A percentile compares a stretch with the other conserved stretches of the same genome.
phyloP scores from a whole-genome alignment of 352 stramenopile species.

The Stephanocyclus meneghinianus region DNA sequence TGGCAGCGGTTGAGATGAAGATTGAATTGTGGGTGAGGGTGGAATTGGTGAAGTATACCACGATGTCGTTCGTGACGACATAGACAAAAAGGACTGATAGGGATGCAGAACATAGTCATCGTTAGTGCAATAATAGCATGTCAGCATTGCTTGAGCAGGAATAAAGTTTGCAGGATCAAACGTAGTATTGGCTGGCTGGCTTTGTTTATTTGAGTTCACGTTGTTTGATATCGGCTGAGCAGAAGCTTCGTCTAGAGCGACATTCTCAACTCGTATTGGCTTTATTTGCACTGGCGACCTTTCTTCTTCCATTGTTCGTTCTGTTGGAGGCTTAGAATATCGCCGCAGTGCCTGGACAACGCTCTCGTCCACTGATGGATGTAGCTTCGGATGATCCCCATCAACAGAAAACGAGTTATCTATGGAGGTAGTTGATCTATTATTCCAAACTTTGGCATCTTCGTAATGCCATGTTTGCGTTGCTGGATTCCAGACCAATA shows the following conservation, averaged over 20 bases:
- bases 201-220: not conserved
- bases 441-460: constrained; percentile 41
- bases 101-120: constrained; percentile 48
- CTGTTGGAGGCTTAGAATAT: constrained; percentile 34
- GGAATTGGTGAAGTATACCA: constrained; percentile 44
- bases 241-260: not conserved
- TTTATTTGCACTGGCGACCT: not conserved
- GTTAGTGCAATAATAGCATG: constrained; percentile 78
- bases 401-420: not conserved
- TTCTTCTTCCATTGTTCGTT: not conserved
- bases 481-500: constrained; percentile 52
- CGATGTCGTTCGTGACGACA: constrained; percentile 38
- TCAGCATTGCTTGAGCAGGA: constrained; percentile 78
- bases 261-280: not conserved
- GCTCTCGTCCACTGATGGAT: constrained; percentile 5
- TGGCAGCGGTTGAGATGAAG: constrained; percentile 2
- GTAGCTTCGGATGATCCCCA: not conserved
- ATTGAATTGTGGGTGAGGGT: not conserved
- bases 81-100: constrained; percentile 51
- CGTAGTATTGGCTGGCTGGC: constrained; percentile 12
- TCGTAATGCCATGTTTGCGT: constrained; percentile 31
- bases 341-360: constrained; percentile 33
- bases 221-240: not conserved
- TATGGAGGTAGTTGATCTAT: constrained; percentile 27
- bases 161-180: constrained; percentile 48